A percentile compares a stretch with the other conserved stretches of the same genome.
Evolutionary conservation across 208 protist species (phyloP).

Genomic region (Herpetomonas samuelpessoai): DNA sequence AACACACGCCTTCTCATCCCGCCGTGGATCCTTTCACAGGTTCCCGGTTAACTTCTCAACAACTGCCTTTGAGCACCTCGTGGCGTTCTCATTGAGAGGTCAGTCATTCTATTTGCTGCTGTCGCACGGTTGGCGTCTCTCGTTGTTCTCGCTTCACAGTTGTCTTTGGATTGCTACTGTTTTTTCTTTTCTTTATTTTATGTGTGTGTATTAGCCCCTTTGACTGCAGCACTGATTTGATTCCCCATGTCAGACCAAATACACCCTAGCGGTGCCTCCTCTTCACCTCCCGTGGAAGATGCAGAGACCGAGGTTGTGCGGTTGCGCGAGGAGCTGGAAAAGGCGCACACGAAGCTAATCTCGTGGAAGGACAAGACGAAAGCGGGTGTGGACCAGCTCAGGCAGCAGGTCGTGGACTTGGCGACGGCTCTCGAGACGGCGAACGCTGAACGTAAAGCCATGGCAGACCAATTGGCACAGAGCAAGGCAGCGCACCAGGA

Average conservation of each 20-base stretch:
- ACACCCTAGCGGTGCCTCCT: too few species aligned
- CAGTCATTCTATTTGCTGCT: not conserved
- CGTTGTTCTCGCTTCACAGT: too few species aligned
- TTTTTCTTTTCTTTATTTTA: slow-evolving; percentile 5
- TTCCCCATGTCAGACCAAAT: too few species aligned
- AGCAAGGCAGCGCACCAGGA: too few species aligned
- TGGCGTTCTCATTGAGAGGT: not conserved
- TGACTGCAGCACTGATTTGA: not conserved
- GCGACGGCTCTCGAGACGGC: slow-evolving; percentile 29
- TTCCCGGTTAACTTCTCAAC: too few species aligned
- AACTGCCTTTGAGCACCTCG: too few species aligned
- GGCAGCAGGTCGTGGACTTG: slow-evolving; percentile 56
- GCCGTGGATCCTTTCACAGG: too few species aligned
- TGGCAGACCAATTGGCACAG: not conserved
- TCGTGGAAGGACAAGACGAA: slow-evolving; percentile 80
- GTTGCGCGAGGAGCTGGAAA: slow-evolving; percentile 44
- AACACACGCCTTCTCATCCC: too few species aligned
- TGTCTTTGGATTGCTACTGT: not conserved
- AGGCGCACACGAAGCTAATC: slow-evolving; percentile 54
- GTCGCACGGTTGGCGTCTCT: not conserved
- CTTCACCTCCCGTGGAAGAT: not conserved
- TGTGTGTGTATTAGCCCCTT: not conserved
- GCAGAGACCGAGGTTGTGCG: slow-evolving; percentile 14
- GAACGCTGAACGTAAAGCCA: slow-evolving; percentile 5
- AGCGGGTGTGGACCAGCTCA: slow-evolving; percentile 64